Base-by-base conservation (phyloP, 2,329 filamentous ascomycete genomes). In the Coniochaeta ligniaria region DNA sequence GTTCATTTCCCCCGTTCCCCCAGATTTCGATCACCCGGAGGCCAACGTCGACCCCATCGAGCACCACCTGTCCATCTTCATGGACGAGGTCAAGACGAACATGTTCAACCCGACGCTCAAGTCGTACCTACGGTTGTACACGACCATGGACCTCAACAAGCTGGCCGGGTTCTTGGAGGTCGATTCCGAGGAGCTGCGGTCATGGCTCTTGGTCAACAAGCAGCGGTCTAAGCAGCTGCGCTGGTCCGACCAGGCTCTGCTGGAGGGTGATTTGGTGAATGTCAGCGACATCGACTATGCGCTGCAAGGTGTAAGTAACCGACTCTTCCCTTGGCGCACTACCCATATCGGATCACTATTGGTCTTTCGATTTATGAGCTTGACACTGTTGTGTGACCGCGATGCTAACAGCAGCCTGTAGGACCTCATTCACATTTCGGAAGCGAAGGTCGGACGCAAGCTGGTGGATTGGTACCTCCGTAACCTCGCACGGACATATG, bases 51-150 rank as follows among this genome's bases (percentile, higher is more conserved):
- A 99, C 80, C 95, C 95, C 50, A 86, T 97, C 67, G 94, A 99
- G 80, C 95, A 99, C 83, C 94, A 99, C 79, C 87, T 96, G 66
- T 83, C 90, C 70, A 90, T 99, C 79, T 99, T 99, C 83, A 98
- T 99, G 94, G 93, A 97, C 69, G 95, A 99, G 82, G 94, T 99
- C 76, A 96, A 96, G 87, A 97, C 92, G 79, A 98, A 96, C 79
- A 95, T 99, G 86, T 96, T 87, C 87, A 94, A 91, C 75, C 95
- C 95, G 52, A 97, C 93, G 54, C 90, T 99, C 75, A 96, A 96
- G 83, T 97, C 93, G 64, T 99, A 99, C 82, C 86, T 99, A 68
- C 95, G 96, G 75, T 89, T 99, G 60, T 99, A 99, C 86, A 98
- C 95, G 54, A 99, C 95, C 68, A 98, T 99, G 94, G 95, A 99